These are phyloP conservation scores for Suhomyces xylopsoci DNA, from an alignment of 805 yeast genomes.

Conservation along the genomic window DNA sequence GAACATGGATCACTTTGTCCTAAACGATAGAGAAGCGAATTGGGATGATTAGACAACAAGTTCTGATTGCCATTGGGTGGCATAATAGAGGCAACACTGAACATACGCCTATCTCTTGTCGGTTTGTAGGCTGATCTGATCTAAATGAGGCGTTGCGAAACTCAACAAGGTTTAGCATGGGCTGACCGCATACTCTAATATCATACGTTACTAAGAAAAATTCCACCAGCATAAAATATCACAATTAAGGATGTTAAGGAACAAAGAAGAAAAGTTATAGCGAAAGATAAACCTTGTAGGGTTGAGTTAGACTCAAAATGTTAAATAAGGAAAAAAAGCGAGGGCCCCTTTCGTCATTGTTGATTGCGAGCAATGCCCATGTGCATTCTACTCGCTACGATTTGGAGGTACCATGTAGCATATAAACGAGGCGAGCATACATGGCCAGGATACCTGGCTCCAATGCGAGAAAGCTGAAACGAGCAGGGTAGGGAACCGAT, in stretches of 20 bases:
- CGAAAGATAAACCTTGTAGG: background rate
- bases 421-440: background rate
- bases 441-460: background rate
- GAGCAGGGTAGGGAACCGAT: background rate
- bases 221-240: background rate
- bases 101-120: background rate
- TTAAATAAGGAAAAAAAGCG: background rate
- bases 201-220: background rate
- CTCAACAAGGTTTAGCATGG: background rate
- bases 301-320: background rate
- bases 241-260: background rate
- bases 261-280: background rate
- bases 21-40: background rate
- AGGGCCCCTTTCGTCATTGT: background rate
- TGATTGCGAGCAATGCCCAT: background rate
- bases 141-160: background rate
- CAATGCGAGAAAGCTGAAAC: background rate
- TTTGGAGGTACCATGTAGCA: background rate
- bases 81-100: background rate
- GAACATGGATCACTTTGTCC: background rate
- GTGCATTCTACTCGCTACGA: slow-evolving; percentile 3
- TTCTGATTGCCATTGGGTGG: background rate
- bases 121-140: background rate
- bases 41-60: background rate
- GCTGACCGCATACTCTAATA: background rate